These are phyloP conservation scores for Vinca minor DNA, from an alignment of 257 asterid genomes.

Conservation along the genomic window DNA sequence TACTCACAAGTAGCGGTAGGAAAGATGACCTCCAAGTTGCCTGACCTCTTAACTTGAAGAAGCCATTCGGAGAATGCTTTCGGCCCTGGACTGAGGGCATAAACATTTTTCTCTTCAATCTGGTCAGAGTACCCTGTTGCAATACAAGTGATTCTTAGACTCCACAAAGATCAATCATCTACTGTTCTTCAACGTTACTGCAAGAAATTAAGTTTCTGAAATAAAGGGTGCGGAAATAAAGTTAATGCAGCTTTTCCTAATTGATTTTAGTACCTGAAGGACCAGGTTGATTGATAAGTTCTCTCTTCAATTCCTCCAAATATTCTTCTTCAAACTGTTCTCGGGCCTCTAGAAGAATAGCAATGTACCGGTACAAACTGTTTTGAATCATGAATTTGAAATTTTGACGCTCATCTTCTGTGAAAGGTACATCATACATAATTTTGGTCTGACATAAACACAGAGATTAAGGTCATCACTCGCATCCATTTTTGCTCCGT, in stretches of 20 bases:
- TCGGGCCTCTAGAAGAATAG: conserved; percentile 71
- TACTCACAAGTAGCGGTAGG: conserved; percentile 88
- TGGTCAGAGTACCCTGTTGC: conserved; percentile 36
- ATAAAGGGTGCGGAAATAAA: not conserved
- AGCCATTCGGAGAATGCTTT: conserved; percentile 69
- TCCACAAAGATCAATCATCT: not conserved
- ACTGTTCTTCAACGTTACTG: not conserved
- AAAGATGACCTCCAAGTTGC: conserved; percentile 69
- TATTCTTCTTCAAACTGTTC: conserved; percentile 58
- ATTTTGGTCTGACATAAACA: conserved; percentile 57
- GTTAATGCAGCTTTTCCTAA: not conserved
- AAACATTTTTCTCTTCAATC: conserved; percentile 35
- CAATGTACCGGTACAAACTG: conserved; percentile 59
- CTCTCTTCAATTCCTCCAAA: conserved; percentile 34
- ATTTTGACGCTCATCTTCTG: conserved; percentile 67
- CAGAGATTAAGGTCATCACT: not conserved
- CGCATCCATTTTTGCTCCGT: not conserved
- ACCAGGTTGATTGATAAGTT: conserved; percentile 46
- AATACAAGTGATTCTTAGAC: not conserved
- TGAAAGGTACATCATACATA: conserved; percentile 58
- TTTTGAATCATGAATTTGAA: conserved; percentile 64
- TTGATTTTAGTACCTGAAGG: conserved; percentile 56
- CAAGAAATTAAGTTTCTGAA: not conserved
- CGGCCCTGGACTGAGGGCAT: conserved; percentile 48
- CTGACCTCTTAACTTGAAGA: conserved; percentile 52